phyloP scores from a whole-genome alignment of 177 flowering plant genomes.

The Tripterygium wilfordii region DNA sequence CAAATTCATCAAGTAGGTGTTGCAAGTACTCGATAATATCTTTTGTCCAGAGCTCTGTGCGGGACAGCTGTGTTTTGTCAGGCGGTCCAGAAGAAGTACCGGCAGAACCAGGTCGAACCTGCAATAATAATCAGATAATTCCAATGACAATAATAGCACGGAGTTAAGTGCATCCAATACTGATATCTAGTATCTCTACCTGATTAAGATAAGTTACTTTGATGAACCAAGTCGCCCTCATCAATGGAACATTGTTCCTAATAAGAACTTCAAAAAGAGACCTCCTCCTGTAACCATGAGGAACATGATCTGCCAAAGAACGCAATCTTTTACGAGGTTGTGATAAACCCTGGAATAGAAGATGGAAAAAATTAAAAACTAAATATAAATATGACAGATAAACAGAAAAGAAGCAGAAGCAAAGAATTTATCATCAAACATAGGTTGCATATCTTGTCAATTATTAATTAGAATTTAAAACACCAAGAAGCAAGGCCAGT shows the following conservation, averaged over 20 bases:
- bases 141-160: neutral
- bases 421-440: no score
- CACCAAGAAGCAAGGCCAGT: no score
- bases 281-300: constrained; percentile 78
- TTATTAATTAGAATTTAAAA: no score
- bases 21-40: constrained; percentile 90
- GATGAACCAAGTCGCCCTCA: constrained; percentile 96
- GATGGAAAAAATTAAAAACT: neutral
- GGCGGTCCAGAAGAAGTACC: constrained; percentile 57
- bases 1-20: constrained; percentile 67
- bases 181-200: constrained; percentile 34
- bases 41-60: constrained; percentile 94
- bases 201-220: constrained; percentile 97
- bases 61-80: constrained; percentile 65
- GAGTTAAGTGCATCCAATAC: neutral
- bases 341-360: constrained; percentile 67
- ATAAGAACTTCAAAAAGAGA: constrained; percentile 87
- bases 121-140: constrained; percentile 17
- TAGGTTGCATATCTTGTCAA: no score
- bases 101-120: constrained; percentile 67
- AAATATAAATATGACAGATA: neutral
- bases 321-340: constrained; percentile 86
- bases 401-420: no score
- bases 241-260: constrained; percentile 83
- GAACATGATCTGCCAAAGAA: constrained; percentile 84